These are phyloP conservation scores for Cutaneotrichosporon sp. DNA, from an alignment of 1,284 basidiomycete species.

Conservation along the genomic window DNA sequence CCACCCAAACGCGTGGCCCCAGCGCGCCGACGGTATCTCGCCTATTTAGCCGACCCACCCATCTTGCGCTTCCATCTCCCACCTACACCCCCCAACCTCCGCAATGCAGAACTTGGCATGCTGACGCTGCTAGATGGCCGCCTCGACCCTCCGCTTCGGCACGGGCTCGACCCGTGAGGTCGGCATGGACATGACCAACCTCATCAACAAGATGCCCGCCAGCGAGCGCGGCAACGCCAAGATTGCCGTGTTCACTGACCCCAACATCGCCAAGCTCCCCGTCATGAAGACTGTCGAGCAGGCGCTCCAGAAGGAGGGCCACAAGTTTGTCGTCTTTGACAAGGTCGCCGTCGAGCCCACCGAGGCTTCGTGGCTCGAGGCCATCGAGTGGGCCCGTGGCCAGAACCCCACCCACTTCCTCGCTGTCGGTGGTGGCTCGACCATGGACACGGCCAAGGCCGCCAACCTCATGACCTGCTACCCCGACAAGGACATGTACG, in stretches of 20 bases:
- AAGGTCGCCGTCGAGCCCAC: constrained; percentile 87
- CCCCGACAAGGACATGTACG: constrained; percentile 86
- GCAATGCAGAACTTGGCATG: background rate
- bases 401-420: constrained; percentile 92
- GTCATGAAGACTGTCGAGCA: constrained; percentile 71
- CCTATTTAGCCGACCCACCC: constrained; percentile 6
- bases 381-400: constrained; percentile 82
- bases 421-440: constrained; percentile 91
- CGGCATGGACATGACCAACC: constrained; percentile 57
- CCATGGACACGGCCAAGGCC: constrained; percentile 93
- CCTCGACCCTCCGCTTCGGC: constrained; percentile 85
- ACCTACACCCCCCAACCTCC: background rate
- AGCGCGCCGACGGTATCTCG: background rate
- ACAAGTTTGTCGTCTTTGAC: constrained; percentile 79
- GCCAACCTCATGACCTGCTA: constrained; percentile 82
- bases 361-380: constrained; percentile 67
- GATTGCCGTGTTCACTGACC: constrained; percentile 93
- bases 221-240: constrained; percentile 52
- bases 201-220: constrained; percentile 36
- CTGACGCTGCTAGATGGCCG: constrained; percentile 67
- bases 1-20: constrained; percentile 1
- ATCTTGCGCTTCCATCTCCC: background rate
- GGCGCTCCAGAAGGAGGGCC: constrained; percentile 38
- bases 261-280: constrained; percentile 74
- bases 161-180: constrained; percentile 88